A percentile compares a stretch with the other conserved stretches of the same genome.
These are phyloP conservation scores for Collybia nuda DNA, from an alignment of 768 basidiomycete species.

Conservation along the genomic window DNA sequence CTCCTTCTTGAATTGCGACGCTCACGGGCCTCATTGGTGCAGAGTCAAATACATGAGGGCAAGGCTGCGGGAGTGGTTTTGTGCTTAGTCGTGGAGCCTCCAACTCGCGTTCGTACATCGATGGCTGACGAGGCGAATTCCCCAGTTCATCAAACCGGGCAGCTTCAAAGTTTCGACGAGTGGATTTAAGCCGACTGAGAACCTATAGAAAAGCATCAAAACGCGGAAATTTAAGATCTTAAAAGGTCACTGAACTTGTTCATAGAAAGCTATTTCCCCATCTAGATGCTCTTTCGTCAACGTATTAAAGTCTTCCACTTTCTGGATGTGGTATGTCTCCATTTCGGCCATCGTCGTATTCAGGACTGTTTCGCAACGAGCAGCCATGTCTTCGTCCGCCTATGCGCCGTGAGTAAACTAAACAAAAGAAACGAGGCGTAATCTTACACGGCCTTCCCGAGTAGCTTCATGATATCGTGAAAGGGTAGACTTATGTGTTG, in stretches of 20 bases:
- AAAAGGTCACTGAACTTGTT: slow-evolving; percentile 46
- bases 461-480: slow-evolving; percentile 62
- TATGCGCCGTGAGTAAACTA: slow-evolving; percentile 20
- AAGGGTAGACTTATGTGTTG: slow-evolving; percentile 73
- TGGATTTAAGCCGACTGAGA: slow-evolving; percentile 54
- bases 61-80: slow-evolving; percentile 66
- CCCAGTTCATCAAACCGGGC: slow-evolving; percentile 49
- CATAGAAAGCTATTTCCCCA: slow-evolving; percentile 74
- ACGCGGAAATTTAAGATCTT: not conserved
- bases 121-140: slow-evolving; percentile 55
- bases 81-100: slow-evolving; percentile 48
- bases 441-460: slow-evolving; percentile 32
- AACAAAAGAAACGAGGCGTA: not conserved
- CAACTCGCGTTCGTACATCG: slow-evolving; percentile 76
- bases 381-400: slow-evolving; percentile 64
- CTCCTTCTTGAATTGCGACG: slow-evolving; percentile 72
- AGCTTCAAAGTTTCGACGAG: slow-evolving; percentile 53
- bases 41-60: slow-evolving; percentile 75
- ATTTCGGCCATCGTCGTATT: slow-evolving; percentile 90
- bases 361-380: slow-evolving; percentile 83
- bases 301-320: slow-evolving; percentile 63
- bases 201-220: slow-evolving; percentile 34
- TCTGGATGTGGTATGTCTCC: slow-evolving; percentile 75
- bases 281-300: slow-evolving; percentile 71
- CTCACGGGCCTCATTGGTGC: slow-evolving; percentile 75